Conservation (phyloP, 768 basidiomycete species). For the Suillus subalutaceus region DNA sequence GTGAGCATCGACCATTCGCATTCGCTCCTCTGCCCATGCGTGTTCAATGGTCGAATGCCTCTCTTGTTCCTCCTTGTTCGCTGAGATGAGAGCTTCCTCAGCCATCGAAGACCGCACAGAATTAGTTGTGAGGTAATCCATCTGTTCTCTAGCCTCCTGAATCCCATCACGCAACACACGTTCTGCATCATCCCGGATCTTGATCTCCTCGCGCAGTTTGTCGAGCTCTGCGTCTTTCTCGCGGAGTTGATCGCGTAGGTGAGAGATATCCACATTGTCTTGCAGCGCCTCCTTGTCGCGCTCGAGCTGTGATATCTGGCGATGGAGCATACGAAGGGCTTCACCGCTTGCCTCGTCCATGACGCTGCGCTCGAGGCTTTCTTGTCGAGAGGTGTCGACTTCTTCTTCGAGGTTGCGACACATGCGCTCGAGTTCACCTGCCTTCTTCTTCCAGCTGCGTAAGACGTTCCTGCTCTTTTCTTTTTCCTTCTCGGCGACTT, state of each 20-base stretch:
- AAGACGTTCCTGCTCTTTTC: slow-evolving; percentile 56
- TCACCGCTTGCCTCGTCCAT: slow-evolving; percentile 84
- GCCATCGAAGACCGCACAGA: slow-evolving; percentile 17
- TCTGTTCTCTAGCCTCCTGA: slow-evolving; percentile 58
- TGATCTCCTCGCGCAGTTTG: slow-evolving; percentile 47
- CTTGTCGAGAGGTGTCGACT: slow-evolving; percentile 81
- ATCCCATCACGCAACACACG: slow-evolving; percentile 56
- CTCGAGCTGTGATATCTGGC: slow-evolving; percentile 77
- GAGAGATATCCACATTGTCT: not conserved
- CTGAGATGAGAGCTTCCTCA: slow-evolving; percentile 24
- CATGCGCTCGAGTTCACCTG: slow-evolving; percentile 69
- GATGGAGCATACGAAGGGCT: slow-evolving; percentile 78
- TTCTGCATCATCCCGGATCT: slow-evolving; percentile 55
- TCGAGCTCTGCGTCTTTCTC: slow-evolving; percentile 17
- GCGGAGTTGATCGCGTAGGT: slow-evolving; percentile 36
- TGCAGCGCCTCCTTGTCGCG: slow-evolving; percentile 57
- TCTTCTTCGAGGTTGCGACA: slow-evolving; percentile 79
- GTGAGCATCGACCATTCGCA: slow-evolving; percentile 44
- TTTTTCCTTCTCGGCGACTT: slow-evolving; percentile 63
- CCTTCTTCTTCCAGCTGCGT: slow-evolving; percentile 74
- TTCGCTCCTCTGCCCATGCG: slow-evolving; percentile 55
- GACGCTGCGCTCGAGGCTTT: slow-evolving; percentile 77
- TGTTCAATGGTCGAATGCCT: slow-evolving; percentile 43
- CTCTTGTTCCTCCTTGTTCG: slow-evolving; percentile 43
- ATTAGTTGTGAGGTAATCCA: slow-evolving; percentile 48